phyloP scores from a whole-genome alignment of 768 basidiomycete genomes.

The Harrya chromipes region DNA sequence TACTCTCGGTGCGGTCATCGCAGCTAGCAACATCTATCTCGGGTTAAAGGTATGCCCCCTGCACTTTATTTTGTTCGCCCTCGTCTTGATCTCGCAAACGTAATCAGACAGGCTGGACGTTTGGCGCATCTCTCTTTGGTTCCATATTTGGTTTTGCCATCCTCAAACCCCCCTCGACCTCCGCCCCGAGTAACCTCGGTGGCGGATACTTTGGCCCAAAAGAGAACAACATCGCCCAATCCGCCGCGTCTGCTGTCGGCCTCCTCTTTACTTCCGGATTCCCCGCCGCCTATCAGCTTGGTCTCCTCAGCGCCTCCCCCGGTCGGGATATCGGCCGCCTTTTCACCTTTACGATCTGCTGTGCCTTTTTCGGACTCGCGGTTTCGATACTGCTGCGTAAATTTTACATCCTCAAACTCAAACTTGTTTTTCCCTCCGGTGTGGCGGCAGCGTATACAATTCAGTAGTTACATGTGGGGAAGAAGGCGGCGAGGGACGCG shows the following conservation, averaged over 20 bases:
- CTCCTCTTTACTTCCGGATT: conserved; percentile 58
- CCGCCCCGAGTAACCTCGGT: conserved; percentile 41
- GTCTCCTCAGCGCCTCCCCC: conserved; percentile 45
- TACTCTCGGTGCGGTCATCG: conserved; percentile 50
- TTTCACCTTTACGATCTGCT: conserved; percentile 51
- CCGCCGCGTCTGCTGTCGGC: conserved; percentile 43
- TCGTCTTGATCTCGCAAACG: neutral
- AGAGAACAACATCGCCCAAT: conserved; percentile 41
- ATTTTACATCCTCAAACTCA: conserved; percentile 61
- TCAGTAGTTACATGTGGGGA: conserved; percentile 54
- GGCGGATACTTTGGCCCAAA: conserved; percentile 63
- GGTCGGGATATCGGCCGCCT: conserved; percentile 52
- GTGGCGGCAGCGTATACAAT: conserved; percentile 67
- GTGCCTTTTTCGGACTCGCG: conserved; percentile 61
- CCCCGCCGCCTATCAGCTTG: conserved; percentile 58
- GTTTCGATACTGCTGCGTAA: conserved; percentile 63
- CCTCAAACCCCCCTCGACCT: conserved; percentile 51
- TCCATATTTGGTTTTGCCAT: conserved; percentile 43
- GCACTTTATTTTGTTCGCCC: neutral
- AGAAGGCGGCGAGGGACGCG: conserved; percentile 47
- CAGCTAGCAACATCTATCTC: conserved; percentile 64
- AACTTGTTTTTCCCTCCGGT: conserved; percentile 61
- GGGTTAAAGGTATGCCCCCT: conserved; percentile 45
- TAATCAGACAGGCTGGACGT: conserved; percentile 56
- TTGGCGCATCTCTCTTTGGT: conserved; percentile 61